Conservation (phyloP, 257 asterid genomes). For the Henckelia pumila region DNA sequence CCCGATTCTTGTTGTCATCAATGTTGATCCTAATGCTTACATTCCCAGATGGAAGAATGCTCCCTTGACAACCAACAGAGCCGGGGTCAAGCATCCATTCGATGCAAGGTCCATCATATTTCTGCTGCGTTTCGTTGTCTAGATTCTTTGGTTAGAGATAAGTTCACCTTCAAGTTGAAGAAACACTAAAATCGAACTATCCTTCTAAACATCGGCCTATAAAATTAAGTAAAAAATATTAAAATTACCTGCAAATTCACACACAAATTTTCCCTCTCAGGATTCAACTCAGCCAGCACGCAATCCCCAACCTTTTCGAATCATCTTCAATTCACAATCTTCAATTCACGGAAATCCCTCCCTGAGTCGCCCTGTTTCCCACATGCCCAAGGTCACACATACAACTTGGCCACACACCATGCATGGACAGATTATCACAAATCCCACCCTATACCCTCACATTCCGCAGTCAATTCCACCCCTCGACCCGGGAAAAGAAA, state of each 20-base stretch:
- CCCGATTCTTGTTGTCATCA: conserved; percentile 80
- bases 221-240: no score
- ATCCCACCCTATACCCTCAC: conserved; percentile 39
- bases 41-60: conserved; percentile 70
- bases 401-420: conserved; percentile 72
- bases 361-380: conserved; percentile 65
- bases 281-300: conserved; percentile 59
- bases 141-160: conserved; percentile 68
- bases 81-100: conserved; percentile 38
- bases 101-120: conserved; percentile 52
- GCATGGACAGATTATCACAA: conserved; percentile 46
- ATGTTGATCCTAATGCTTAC: conserved; percentile 73
- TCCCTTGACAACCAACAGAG: conserved; percentile 68
- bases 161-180: conserved; percentile 79
- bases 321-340: conserved; percentile 55
- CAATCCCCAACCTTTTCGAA: conserved; percentile 78
- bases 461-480: conserved; percentile 64
- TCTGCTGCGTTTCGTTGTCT: conserved; percentile 53
- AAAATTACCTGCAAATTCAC: conserved; percentile 96
- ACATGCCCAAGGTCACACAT: conserved; percentile 49
- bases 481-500: conserved; percentile 60
- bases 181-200: no score
- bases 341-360: conserved; percentile 51
- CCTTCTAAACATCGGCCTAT: neutral
- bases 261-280: conserved; percentile 57